Conservation (phyloP, 75 land plant genomes). For the Ceratopteris richardii region DNA sequence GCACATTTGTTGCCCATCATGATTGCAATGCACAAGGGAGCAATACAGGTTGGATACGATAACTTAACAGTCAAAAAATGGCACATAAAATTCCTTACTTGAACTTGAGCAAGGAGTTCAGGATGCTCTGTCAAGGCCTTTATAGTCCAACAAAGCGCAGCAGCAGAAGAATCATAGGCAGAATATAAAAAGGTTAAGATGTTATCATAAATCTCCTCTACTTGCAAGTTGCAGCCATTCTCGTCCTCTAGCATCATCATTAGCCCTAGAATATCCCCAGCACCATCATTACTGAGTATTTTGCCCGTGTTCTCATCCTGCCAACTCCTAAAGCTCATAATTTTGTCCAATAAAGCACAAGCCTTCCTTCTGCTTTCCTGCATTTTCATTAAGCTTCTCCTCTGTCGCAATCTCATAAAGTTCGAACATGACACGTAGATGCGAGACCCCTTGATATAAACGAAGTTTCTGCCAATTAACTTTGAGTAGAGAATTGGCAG, state of each 20-base stretch:
- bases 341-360: constrained; percentile 13
- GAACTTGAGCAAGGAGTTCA: constrained; percentile 1
- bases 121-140: constrained; percentile 16
- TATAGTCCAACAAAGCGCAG: constrained; percentile 17
- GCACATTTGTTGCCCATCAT: constrained; percentile 2
- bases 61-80: too few relatives aligned
- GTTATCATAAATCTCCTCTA: constrained; percentile 21
- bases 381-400: not conserved
- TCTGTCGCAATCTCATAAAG: not conserved
- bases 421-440: too few relatives aligned
- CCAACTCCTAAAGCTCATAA: constrained; percentile 11
- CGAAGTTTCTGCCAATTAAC: too few relatives aligned
- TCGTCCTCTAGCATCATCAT: constrained; percentile 22
- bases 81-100: constrained; percentile 1
- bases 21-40: too few relatives aligned
- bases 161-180: constrained; percentile 22
- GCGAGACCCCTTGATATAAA: too few relatives aligned
- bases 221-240: constrained; percentile 8
- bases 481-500: too few relatives aligned
- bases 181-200: constrained; percentile 21
- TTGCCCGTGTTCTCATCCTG: not conserved
- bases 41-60: too few relatives aligned
- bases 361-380: constrained; percentile 23
- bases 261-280: constrained; percentile 12
- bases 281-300: not conserved